Base-by-base conservation (phyloP, 2,329 filamentous ascomycete genomes). In the Helotiales sp. region DNA sequence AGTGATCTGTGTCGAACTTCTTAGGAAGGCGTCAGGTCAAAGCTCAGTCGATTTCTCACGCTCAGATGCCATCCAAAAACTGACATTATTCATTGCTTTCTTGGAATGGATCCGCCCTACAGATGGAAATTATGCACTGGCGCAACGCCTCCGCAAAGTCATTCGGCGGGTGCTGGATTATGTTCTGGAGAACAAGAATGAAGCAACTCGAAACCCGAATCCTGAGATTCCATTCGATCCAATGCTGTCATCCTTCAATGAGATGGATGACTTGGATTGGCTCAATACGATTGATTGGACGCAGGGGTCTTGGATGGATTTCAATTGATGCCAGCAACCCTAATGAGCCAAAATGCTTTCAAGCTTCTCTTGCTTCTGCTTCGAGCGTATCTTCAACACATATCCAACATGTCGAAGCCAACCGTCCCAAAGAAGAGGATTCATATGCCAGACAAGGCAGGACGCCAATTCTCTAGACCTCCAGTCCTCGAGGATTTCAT, bases 21-120 rank as follows among this genome's bases (percentile, higher is more conserved):
- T 71, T 3, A 68, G 67, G 48, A 58, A 52, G 22, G 38, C 58
- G 25, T 47, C 44, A 2, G 33, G 50, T 8, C 61, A 63, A 31
- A 62, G 49, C 34, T 38, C 48, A 5, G 47, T 64, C 4, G 29
- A 50, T n/a, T 65, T 68, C 52, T 62, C 67, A 9, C 67, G 66
- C 19, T 67, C 66, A 7, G 61, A 66, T 10, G 64, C 65, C 4
- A 66, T 70, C 30, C 67, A 70, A 50, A 68, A 67, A 57, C 40
- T 70, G 19, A 70, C 67, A 1, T 53, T 71, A 7, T 70, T 71
- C 49, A 66, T 66, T 9, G 67, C 63, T 1, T 71, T 69, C 47
- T 51, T 70, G 9, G 67, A 70, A 52, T 71, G 69, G 69, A 64
- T 69, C 2, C 54, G 68, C 6, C 64, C 64, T 7, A 70, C 68